phyloP scores from a whole-genome alignment of 2,329 filamentous ascomycete species.

The Dothideomycetidae sp. region DNA sequence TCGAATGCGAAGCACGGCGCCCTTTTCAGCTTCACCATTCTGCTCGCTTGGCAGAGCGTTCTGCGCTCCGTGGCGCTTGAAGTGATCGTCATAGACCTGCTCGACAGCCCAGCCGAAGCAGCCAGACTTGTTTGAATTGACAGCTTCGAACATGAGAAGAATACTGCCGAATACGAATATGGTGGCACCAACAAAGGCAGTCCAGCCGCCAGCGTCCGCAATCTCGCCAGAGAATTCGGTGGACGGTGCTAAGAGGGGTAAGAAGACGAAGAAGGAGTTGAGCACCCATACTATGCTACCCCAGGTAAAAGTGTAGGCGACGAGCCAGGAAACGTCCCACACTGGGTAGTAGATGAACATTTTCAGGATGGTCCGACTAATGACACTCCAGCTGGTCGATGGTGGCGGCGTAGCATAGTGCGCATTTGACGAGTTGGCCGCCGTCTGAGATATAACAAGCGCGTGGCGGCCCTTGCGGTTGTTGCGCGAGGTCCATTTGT shows the following conservation, averaged over 20 bases:
- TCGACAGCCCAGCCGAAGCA: constrained; percentile 59
- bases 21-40: too few species aligned
- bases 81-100: constrained; percentile 16
- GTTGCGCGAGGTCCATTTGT: constrained; percentile 30
- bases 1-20: not conserved
- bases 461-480: constrained; percentile 31
- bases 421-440: constrained; percentile 11
- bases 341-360: constrained; percentile 39
- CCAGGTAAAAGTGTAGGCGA: constrained; percentile 40
- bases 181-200: constrained; percentile 52
- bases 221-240: constrained; percentile 42
- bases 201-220: constrained; percentile 43
- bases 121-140: constrained; percentile 50
- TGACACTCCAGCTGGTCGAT: constrained; percentile 21
- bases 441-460: constrained; percentile 20
- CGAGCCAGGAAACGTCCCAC: constrained; percentile 44
- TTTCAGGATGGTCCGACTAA: constrained; percentile 27
- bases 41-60: too few species aligned
- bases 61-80: constrained; percentile 8
- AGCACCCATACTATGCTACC: constrained; percentile 32
- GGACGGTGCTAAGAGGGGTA: constrained; percentile 41
- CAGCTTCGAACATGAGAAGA: constrained; percentile 49
- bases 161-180: constrained; percentile 52
- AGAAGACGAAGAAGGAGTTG: constrained; percentile 50
- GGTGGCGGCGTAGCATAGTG: constrained; percentile 20